A percentile compares a stretch with the other conserved stretches of the same genome.
Conservation (phyloP, 2,329 filamentous ascomycete genomes). For the Talaromyces sp. region DNA sequence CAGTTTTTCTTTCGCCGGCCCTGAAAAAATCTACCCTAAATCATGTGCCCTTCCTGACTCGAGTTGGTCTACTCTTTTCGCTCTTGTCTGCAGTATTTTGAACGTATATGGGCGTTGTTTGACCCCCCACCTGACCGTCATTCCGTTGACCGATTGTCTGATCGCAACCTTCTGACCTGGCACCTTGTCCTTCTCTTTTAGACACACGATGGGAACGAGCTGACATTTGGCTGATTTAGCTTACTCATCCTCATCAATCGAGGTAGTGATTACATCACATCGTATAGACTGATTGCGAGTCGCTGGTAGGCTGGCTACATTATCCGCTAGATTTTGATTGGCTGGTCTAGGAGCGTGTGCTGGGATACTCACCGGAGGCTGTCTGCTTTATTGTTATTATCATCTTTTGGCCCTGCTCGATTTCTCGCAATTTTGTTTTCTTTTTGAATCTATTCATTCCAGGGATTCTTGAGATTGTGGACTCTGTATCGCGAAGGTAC, state of each 20-base stretch:
- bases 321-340: background rate
- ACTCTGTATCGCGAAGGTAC: background rate
- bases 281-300: background rate
- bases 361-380: background rate
- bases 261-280: background rate
- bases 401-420: background rate
- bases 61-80: background rate
- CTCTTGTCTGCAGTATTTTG: background rate
- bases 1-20: background rate
- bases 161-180: slow-evolving; percentile 1
- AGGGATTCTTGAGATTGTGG: background rate
- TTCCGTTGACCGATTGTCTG: slow-evolving; percentile 1
- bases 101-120: too few relatives aligned
- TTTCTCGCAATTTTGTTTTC: background rate
- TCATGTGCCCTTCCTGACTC: background rate
- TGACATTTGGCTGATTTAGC: background rate
- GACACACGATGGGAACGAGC: background rate
- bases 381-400: background rate
- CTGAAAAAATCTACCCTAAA: background rate
- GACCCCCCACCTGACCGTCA: background rate
- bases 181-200: background rate
- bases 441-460: background rate
- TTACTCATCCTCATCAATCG: background rate
- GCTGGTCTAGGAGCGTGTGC: too few relatives aligned
- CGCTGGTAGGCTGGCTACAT: background rate